phyloP scores from a whole-genome alignment of 1,139 yeast genomes.

The Kodamaea plutei region DNA sequence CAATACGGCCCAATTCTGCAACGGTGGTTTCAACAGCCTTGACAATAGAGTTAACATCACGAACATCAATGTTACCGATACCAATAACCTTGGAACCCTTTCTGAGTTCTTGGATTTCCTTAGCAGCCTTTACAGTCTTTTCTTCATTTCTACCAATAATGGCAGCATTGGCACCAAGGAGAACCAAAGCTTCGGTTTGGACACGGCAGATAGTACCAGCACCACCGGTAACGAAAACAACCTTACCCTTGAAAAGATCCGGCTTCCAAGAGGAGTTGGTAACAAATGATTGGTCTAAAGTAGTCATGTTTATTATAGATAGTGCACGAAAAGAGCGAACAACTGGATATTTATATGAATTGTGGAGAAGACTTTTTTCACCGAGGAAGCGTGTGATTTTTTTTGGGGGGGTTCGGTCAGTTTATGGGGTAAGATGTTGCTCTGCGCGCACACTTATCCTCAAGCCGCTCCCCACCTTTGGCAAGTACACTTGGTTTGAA shows the following conservation, averaged over 20 bases:
- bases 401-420: background rate
- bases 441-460: too few relatives aligned
- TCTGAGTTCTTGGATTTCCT: conserved; percentile 56
- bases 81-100: conserved; percentile 64
- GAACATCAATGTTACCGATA: conserved; percentile 69
- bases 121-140: conserved; percentile 63
- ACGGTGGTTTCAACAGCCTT: conserved; percentile 66
- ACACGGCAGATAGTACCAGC: conserved; percentile 90
- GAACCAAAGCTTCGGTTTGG: conserved; percentile 77
- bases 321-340: background rate
- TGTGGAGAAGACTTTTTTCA: conserved; percentile 1
- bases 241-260: conserved; percentile 73
- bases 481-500: too few relatives aligned
- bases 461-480: too few relatives aligned
- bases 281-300: conserved; percentile 27
- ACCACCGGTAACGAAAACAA: conserved; percentile 90
- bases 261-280: conserved; percentile 43
- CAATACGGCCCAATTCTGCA: conserved; percentile 63
- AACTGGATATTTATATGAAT: too few relatives aligned
- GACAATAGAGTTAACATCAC: conserved; percentile 55
- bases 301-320: conserved; percentile 9
- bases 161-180: conserved; percentile 82
- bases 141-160: conserved; percentile 72
- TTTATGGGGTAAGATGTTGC: too few relatives aligned
- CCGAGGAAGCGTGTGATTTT: conserved; percentile 1